phyloP scores from a whole-genome alignment of 2,329 filamentous ascomycete species.

The Clonostachys rhizophaga region DNA sequence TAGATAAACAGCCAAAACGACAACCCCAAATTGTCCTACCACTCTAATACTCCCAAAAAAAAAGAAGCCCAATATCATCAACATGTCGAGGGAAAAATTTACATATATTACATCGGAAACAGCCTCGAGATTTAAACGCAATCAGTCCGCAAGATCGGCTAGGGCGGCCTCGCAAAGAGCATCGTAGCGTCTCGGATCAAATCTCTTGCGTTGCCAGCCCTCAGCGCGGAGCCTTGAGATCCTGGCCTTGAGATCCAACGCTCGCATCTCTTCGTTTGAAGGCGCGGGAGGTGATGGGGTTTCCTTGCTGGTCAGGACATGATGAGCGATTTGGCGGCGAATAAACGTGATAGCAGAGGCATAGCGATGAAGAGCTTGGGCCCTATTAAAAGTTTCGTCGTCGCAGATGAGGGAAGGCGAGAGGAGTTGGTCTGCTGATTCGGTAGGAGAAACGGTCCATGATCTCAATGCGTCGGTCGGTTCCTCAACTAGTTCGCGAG shows the following conservation, averaged over 20 bases:
- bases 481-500: neutral
- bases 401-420: too few species aligned
- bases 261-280: constrained; percentile 25
- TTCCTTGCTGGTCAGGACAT: constrained; percentile 38
- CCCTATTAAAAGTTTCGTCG: neutral
- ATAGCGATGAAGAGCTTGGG: constrained; percentile 40
- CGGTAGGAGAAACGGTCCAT: constrained; percentile 4
- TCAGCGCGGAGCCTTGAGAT: constrained; percentile 49
- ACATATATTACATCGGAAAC: neutral
- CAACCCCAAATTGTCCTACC: too few species aligned
- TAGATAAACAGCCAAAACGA: too few species aligned
- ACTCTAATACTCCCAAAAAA: neutral
- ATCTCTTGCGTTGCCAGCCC: constrained; percentile 52
- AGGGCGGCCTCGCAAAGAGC: constrained; percentile 44
- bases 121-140: too few species aligned
- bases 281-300: constrained; percentile 9
- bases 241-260: constrained; percentile 38
- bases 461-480: neutral
- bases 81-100: neutral
- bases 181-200: constrained; percentile 48
- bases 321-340: constrained; percentile 40
- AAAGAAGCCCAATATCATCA: neutral
- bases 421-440: constrained; percentile 18
- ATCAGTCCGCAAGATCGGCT: constrained; percentile 34
- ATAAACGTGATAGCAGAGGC: constrained; percentile 41